Evolutionary conservation across 2,329 filamentous ascomycete species (phyloP).

Genomic region (Calonectria leucothoes): DNA sequence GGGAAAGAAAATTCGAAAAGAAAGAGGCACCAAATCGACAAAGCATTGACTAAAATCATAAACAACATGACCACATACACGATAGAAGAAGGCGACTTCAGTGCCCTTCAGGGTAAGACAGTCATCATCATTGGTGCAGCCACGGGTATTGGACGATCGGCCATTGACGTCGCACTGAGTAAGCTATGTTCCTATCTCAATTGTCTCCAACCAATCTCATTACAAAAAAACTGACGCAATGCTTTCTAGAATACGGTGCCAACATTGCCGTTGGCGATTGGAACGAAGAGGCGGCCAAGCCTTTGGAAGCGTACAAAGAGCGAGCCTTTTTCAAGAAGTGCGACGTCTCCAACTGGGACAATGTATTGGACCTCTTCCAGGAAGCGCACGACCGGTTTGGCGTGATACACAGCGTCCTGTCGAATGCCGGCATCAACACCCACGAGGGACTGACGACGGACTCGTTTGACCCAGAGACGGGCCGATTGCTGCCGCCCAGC

Average conservation of each 20-base stretch:
- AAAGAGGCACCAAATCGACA: too few species aligned
- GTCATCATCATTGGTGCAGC: neutral
- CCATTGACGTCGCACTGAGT: neutral
- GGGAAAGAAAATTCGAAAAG: too few species aligned
- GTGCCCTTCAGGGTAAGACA: neutral
- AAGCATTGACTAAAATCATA: too few species aligned
- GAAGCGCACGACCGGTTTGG: neutral
- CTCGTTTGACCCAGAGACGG: neutral
- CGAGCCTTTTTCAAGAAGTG: neutral
- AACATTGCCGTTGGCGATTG: neutral
- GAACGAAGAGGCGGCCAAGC: neutral
- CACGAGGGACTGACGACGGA: neutral
- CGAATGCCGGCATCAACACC: neutral
- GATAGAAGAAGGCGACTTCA: neutral
- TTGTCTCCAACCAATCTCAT: rapidly evolving
- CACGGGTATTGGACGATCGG: neutral
- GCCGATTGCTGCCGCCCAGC: neutral
- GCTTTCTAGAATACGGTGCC: neutral
- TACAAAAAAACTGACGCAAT: too few species aligned
- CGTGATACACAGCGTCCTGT: neutral
- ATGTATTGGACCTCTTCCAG: neutral
- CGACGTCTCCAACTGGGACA: constrained; percentile 1
- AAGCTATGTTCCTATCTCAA: neutral
- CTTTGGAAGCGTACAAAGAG: neutral
- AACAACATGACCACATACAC: neutral